Conservation (phyloP, 2,329 filamentous ascomycete species). For the Beauveria sp. region DNA sequence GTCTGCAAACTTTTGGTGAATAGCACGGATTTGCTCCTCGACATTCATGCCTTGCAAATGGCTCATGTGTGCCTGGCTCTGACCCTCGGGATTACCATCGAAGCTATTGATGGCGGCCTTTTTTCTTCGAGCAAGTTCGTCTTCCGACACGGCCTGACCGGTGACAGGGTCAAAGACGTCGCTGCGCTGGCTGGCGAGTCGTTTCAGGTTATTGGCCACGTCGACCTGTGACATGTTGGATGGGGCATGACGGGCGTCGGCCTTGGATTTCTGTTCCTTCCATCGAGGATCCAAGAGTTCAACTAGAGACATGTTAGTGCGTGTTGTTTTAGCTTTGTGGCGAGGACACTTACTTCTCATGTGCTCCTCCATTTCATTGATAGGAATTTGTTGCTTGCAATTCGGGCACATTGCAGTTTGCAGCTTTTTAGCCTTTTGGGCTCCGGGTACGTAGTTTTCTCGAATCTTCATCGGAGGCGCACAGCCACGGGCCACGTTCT, state of each 20-base stretch:
- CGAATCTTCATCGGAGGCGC: constrained; percentile 78
- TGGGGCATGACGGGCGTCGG: constrained; percentile 73
- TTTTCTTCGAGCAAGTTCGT: constrained; percentile 69
- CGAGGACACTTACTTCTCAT: constrained; percentile 61
- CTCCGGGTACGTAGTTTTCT: constrained; percentile 83
- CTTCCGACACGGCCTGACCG: constrained; percentile 61
- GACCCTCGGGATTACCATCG: constrained; percentile 57
- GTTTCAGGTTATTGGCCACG: constrained; percentile 89
- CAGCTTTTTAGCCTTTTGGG: constrained; percentile 59
- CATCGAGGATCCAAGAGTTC: constrained; percentile 89
- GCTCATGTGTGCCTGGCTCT: constrained; percentile 43
- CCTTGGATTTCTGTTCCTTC: constrained; percentile 91
- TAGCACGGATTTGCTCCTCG: constrained; percentile 72
- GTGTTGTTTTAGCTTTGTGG: not conserved
- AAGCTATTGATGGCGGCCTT: constrained; percentile 58
- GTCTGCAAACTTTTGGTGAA: constrained; percentile 46
- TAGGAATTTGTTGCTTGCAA: constrained; percentile 82
- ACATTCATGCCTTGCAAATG: constrained; percentile 66
- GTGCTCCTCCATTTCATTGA: constrained; percentile 82
- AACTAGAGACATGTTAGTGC: constrained; percentile 47
- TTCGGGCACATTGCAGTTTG: constrained; percentile 80
- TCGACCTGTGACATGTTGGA: constrained; percentile 82
- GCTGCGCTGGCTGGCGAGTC: constrained; percentile 79
- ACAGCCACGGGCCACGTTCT: constrained; percentile 66
- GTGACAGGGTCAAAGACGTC: constrained; percentile 77